These are phyloP conservation scores for Chenopodium formosanum DNA, from an alignment of 148 eudicot species.

Conservation along the genomic window DNA sequence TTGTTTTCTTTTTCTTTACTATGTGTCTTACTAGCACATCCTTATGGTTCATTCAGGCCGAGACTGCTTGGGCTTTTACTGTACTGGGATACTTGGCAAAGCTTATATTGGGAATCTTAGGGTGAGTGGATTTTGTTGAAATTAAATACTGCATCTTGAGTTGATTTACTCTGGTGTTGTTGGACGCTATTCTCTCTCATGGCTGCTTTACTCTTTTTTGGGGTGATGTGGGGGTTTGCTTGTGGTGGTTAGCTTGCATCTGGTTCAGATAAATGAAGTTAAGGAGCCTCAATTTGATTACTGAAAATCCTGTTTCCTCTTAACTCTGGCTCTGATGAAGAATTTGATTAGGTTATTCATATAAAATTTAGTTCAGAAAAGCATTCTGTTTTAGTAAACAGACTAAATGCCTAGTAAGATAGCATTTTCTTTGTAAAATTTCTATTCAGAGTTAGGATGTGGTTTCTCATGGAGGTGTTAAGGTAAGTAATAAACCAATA, in stretches of 20 bases:
- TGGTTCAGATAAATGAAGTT: neutral
- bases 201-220: neutral
- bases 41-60: constrained; percentile 59
- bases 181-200: neutral
- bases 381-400: neutral
- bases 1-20: neutral
- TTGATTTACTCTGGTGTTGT: neutral
- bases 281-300: neutral
- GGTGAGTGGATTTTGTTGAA: constrained; percentile 43
- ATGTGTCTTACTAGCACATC: constrained; percentile 14
- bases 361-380: neutral
- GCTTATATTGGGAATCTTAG: constrained; percentile 76
- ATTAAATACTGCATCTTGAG: neutral
- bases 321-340: neutral
- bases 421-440: neutral
- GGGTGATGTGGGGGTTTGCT: neutral
- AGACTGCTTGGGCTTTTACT: constrained; percentile 96
- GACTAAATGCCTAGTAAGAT: neutral
- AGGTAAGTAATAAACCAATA: neutral
- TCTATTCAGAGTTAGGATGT: neutral
- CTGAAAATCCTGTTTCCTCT: neutral
- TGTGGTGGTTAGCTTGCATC: neutral
- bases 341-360: neutral
- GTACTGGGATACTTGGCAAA: constrained; percentile 97
- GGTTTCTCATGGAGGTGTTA: neutral